Evolutionary conservation across 78 protist species (phyloP), one percentile per base, ranked within the genome.

Genomic region (Speleostelium caveatum): DNA sequence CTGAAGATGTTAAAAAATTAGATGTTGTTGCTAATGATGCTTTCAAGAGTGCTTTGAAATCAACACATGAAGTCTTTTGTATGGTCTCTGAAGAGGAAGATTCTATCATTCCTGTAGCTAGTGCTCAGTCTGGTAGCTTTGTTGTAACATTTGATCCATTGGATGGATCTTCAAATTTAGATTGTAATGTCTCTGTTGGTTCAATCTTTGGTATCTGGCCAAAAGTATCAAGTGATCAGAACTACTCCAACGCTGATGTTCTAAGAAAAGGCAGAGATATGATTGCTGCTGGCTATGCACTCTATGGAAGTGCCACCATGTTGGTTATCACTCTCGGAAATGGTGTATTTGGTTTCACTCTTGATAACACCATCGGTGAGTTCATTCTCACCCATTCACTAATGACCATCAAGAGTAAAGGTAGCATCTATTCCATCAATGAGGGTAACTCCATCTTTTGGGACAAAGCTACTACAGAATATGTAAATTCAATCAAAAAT

Each of bases 381-480:
- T 96, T 94, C 33, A 73, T 96, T 6, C 68, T 94, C 28, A 95
- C 98, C 21, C 97, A 95, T 53, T 86, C 87, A 5, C 66, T 92
- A 76, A 92, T 95, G 87, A 91, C 26, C 60, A 65, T 86, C 77
- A 78, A 73, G 17, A 24, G 66, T 22, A 38, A 62, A 32, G 94
- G 94, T n/a, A 12, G 55, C 0, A 88, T 98, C 89, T 98, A 98
- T 94, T 94, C 97, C 2, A 56, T 94, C 83, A 98, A 98, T 95
- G 99, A 98, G 69, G 99, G 96, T 26, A 97, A 97, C 94, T 32
- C 72, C 7, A 17, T 24, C 36, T 69, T 7, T 39, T 97, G 98
- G 98, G 88, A 85, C 65, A 77, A 56, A 66, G 63, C 76, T 19
- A 67, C 86, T 42, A 2, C 21, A 3, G 62, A 66, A 30, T 41